These are phyloP conservation scores for Candida ulmi DNA, from an alignment of 805 yeast species.

Conservation along the genomic window DNA sequence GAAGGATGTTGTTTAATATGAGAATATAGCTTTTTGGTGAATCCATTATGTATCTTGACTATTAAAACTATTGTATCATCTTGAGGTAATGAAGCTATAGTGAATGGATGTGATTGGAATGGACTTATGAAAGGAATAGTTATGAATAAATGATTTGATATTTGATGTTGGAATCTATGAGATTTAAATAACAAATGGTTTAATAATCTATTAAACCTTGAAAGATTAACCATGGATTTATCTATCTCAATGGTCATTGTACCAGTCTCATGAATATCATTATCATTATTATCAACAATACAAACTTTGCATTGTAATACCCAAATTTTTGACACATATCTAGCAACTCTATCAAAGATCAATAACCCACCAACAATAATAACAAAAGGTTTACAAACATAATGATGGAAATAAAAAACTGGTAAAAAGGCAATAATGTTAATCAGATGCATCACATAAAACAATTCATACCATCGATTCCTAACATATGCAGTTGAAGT, in stretches of 20 bases:
- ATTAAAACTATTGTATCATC: conserved; percentile 6
- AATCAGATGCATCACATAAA: conserved; percentile 16
- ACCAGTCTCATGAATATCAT: conserved; percentile 4
- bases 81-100: conserved; percentile 17
- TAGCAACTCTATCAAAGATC: conserved; percentile 14
- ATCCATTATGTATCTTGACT: conserved; percentile 18
- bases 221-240: conserved; percentile 2
- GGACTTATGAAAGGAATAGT: conserved; percentile 15
- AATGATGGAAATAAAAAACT: conserved; percentile 20
- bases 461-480: conserved; percentile 15
- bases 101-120: conserved; percentile 24
- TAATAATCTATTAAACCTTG: not conserved
- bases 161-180: conserved; percentile 11
- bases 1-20: not conserved
- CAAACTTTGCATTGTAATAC: conserved; percentile 9
- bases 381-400: conserved; percentile 21
- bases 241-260: conserved; percentile 10
- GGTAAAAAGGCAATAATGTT: conserved; percentile 19
- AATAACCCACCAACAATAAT: conserved; percentile 10
- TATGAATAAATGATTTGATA: conserved; percentile 21
- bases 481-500: conserved; percentile 14
- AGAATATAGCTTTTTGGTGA: conserved; percentile 17
- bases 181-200: conserved; percentile 7
- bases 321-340: conserved; percentile 13
- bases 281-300: too few relatives aligned